A percentile compares a stretch with the other conserved stretches of the same genome.
Evolutionary conservation across 257 asterid genomes (phyloP).

Genomic region (Ballota nigra): DNA sequence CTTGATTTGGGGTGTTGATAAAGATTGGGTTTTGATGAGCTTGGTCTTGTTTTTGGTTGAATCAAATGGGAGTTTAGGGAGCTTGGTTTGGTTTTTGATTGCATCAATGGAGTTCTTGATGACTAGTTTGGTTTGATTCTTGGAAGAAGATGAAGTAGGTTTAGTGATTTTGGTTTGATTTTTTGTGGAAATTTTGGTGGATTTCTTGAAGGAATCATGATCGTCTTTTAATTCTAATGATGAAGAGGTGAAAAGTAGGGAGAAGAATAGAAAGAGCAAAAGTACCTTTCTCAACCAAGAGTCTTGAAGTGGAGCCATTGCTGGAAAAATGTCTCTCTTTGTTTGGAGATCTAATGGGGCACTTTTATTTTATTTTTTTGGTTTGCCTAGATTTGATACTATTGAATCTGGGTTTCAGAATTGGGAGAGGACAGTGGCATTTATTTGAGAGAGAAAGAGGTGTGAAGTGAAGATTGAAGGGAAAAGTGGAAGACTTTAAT

Average conservation of each 20-base stretch:
- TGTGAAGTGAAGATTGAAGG: slow-evolving; percentile 5
- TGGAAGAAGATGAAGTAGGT: slow-evolving; percentile 24
- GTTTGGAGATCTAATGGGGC: slow-evolving; percentile 19
- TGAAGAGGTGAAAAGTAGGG: slow-evolving; percentile 42
- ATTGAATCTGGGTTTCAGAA: slow-evolving; percentile 25
- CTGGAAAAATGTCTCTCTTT: slow-evolving; percentile 20
- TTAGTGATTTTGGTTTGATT: slow-evolving; percentile 35
- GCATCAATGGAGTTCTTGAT: slow-evolving; percentile 23
- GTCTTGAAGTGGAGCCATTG: slow-evolving; percentile 58
- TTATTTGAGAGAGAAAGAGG: slow-evolving; percentile 12
- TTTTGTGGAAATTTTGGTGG: slow-evolving; percentile 29
- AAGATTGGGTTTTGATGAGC: slow-evolving; percentile 29
- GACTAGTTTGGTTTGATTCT: slow-evolving; percentile 50
- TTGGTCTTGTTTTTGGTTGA: slow-evolving; percentile 43
- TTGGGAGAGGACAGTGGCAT: slow-evolving; percentile 9
- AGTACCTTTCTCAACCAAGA: slow-evolving; percentile 37
- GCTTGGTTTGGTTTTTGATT: slow-evolving; percentile 43
- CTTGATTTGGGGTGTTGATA: slow-evolving; percentile 38
- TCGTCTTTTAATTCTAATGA: slow-evolving; percentile 36
- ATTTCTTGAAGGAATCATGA: slow-evolving; percentile 42
- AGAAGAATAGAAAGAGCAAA: slow-evolving; percentile 33
- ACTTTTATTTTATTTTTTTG: neutral
- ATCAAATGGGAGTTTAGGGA: slow-evolving; percentile 13
- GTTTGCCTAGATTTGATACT: neutral
- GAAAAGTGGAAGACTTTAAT: slow-evolving; percentile 20